phyloP scores from a whole-genome alignment of 352 stramenopile species.

The Proteromonas lacertae region DNA sequence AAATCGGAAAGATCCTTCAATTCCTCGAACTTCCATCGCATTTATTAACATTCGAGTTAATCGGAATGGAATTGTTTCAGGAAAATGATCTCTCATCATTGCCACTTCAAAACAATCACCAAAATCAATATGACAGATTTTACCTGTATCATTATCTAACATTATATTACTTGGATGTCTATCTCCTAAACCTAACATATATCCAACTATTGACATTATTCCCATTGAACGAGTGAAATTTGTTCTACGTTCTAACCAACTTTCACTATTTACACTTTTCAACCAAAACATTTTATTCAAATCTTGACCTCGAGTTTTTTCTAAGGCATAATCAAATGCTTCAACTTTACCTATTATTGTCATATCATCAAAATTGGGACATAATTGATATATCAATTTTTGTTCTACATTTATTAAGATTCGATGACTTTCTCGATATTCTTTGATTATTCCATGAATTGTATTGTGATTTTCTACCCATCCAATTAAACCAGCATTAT shows the following conservation, averaged over 20 bases:
- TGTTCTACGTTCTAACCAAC: conserved; percentile 86
- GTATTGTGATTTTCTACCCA: conserved; percentile 94
- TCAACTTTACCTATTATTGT: conserved; percentile 91
- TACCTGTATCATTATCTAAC: conserved; percentile 65
- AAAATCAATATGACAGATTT: conserved; percentile 76
- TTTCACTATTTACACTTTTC: conserved; percentile 78
- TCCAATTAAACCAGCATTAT: conserved; percentile 82
- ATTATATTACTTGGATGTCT: conserved; percentile 95
- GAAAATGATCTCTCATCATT: conserved; percentile 91
- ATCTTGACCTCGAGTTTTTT: conserved; percentile 70
- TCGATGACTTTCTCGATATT: conserved; percentile 30
- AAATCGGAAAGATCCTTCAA: conserved; percentile 88
- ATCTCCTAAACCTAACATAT: conserved; percentile 94
- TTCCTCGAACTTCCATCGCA: conserved; percentile 87
- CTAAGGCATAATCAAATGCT: conserved; percentile 18
- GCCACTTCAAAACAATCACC: conserved; percentile 91
- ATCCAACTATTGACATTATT: conserved; percentile 97
- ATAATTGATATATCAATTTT: conserved; percentile 3
- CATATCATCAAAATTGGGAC: conserved; percentile 47
- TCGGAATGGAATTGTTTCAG: conserved; percentile 93
- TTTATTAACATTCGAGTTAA: conserved; percentile 93
- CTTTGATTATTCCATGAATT: conserved; percentile 75
- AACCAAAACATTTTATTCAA: conserved; percentile 95
- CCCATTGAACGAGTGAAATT: conserved; percentile 77
- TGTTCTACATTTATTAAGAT: conserved; percentile 1